These are phyloP conservation scores for Ophiostoma fasciatum DNA, from an alignment of 2,329 filamentous ascomycete species.

Conservation along the genomic window DNA sequence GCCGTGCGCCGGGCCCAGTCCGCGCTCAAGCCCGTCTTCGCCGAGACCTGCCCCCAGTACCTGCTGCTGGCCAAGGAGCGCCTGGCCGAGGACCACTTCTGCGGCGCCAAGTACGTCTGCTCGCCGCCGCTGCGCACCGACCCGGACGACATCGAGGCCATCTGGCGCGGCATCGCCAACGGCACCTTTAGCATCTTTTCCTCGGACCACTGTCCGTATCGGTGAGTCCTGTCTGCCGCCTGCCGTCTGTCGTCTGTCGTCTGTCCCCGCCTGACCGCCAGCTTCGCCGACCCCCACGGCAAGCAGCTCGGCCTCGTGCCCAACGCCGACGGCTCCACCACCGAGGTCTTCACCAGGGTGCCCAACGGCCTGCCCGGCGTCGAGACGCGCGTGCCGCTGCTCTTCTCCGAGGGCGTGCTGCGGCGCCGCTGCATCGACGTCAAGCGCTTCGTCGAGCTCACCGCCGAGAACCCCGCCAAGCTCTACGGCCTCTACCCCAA, in stretches of 20 bases:
- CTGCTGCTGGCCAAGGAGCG: slow-evolving; percentile 32
- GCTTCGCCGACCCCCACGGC: slow-evolving; percentile 25
- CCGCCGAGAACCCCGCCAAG: slow-evolving; percentile 38
- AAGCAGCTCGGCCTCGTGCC: slow-evolving; percentile 11
- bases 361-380: slow-evolving; percentile 42
- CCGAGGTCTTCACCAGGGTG: slow-evolving; percentile 34
- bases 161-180: slow-evolving; percentile 35
- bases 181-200: slow-evolving; percentile 39
- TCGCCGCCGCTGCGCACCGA: slow-evolving; percentile 31
- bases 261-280: too few relatives aligned
- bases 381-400: slow-evolving; percentile 37
- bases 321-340: slow-evolving; percentile 1
- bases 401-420: slow-evolving; percentile 20
- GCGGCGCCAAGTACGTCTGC: slow-evolving; percentile 38
- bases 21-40: slow-evolving; percentile 33
- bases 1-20: slow-evolving; percentile 36
- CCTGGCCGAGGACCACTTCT: slow-evolving; percentile 7
- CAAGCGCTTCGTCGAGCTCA: slow-evolving; percentile 38
- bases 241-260: too few relatives aligned
- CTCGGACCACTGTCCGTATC: slow-evolving; percentile 30
- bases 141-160: slow-evolving; percentile 30
- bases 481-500: slow-evolving; percentile 37
- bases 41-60: slow-evolving; percentile 43
- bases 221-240: not conserved
- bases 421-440: slow-evolving; percentile 21